Percentiles rank a stretch among this genome's conserved stretches.
phyloP scores from a whole-genome alignment of 1,139 yeast species.

The Debaryomycetaceae sp. region DNA sequence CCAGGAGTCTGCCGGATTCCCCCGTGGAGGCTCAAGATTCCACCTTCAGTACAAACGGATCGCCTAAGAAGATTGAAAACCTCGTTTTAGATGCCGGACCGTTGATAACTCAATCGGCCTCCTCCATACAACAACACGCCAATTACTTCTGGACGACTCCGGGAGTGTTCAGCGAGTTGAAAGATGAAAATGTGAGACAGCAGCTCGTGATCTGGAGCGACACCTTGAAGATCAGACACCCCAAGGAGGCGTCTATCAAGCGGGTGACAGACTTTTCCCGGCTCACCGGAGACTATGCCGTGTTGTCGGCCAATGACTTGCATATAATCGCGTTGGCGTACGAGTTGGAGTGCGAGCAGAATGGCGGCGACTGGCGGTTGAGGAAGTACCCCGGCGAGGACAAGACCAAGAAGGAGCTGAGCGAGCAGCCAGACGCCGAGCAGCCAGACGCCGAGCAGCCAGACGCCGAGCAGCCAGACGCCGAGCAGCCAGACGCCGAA shows the following conservation, averaged over 20 bases:
- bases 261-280: slow-evolving; percentile 74
- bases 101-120: slow-evolving; percentile 78
- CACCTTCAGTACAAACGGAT: too few species aligned
- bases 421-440: slow-evolving; percentile 10
- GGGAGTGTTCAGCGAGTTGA: slow-evolving; percentile 81
- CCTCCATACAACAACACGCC: slow-evolving; percentile 69
- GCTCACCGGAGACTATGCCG: slow-evolving; percentile 87
- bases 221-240: slow-evolving; percentile 63
- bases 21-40: too few species aligned
- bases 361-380: slow-evolving; percentile 64
- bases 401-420: slow-evolving; percentile 24
- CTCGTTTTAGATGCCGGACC: slow-evolving; percentile 94
- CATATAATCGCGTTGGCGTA: slow-evolving; percentile 89
- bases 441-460: slow-evolving; percentile 1
- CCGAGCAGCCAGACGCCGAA: slow-evolving; percentile 10
- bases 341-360: slow-evolving; percentile 72
- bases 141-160: slow-evolving; percentile 79
- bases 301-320: slow-evolving; percentile 84
- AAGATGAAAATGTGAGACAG: slow-evolving; percentile 78
- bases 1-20: too few species aligned
- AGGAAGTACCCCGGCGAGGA: slow-evolving; percentile 70
- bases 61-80: slow-evolving; percentile 39
- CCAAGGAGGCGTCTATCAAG: slow-evolving; percentile 58
- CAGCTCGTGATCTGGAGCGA: slow-evolving; percentile 79
- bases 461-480: background rate